Conservation (phyloP, 179 eudicot species). For the Spergularia azorica region DNA sequence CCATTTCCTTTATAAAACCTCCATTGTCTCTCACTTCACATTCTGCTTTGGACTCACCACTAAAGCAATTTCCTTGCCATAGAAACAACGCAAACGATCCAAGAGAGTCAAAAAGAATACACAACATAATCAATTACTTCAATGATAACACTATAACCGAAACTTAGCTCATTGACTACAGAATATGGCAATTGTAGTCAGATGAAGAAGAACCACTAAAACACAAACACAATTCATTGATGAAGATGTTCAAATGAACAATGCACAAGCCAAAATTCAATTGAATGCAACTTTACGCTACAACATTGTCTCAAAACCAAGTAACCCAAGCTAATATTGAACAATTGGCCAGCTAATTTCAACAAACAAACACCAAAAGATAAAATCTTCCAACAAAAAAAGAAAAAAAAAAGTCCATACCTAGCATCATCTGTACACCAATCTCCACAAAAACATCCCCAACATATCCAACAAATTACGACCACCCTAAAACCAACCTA, state of each 20-base stretch:
- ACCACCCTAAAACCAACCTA: constrained; percentile 16
- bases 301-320: constrained; percentile 17
- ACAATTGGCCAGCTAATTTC: constrained; percentile 17
- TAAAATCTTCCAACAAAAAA: constrained; percentile 3
- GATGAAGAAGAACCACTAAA: neutral
- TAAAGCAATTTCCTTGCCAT: too few relatives aligned
- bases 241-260: neutral
- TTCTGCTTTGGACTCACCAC: too few relatives aligned
- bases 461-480: constrained; percentile 17
- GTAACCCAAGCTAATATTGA: constrained; percentile 5
- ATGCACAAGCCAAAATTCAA: constrained; percentile 11
- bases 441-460: constrained; percentile 3
- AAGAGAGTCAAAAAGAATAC: too few relatives aligned
- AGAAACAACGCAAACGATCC: too few relatives aligned
- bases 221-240: constrained; percentile 2
- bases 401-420: constrained; percentile 16
- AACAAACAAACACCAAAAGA: neutral
- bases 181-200: neutral
- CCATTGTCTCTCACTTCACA: too few relatives aligned
- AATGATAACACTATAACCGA: neutral
- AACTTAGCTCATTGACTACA: neutral
- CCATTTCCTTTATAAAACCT: neutral
- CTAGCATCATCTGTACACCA: constrained; percentile 34
- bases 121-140: too few relatives aligned
- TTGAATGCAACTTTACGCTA: constrained; percentile 10